phyloP scores from a whole-genome alignment of 352 stramenopile genomes.

The Phytophthora ramorum region DNA sequence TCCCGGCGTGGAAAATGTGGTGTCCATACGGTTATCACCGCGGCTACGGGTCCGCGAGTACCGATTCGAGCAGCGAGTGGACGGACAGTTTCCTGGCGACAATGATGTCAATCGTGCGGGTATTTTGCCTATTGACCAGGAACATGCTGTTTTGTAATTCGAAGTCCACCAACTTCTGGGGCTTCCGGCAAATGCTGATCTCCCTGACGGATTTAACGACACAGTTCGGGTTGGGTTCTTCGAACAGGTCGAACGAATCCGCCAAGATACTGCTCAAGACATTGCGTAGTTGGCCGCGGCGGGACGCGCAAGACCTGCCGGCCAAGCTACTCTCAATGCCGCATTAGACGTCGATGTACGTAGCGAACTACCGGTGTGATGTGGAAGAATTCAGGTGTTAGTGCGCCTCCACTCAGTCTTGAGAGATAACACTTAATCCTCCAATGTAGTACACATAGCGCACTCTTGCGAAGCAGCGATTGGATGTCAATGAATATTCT shows the following conservation, averaged over 20 bases:
- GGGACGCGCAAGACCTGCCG: background rate
- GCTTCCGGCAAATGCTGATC: background rate
- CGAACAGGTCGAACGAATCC: background rate
- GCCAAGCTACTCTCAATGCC: no score
- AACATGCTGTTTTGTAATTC: background rate
- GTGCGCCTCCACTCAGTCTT: no score
- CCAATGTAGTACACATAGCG: no score
- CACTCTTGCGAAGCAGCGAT: no score
- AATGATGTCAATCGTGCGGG: background rate
- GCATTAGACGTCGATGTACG: no score
- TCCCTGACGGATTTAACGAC: slow-evolving; percentile 1
- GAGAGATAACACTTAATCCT: no score
- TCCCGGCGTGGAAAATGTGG: background rate
- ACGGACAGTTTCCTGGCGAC: background rate
- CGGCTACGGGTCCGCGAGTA: background rate
- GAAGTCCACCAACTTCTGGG: slow-evolving; percentile 4
- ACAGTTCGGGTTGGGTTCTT: background rate
- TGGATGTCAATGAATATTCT: no score
- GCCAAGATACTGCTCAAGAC: background rate
- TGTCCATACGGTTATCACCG: background rate
- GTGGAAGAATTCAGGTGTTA: no score
- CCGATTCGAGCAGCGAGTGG: slow-evolving; percentile 2
- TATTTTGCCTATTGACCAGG: slow-evolving; percentile 1
- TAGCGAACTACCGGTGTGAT: no score
- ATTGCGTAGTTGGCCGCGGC: no score